These are phyloP conservation scores for Hibiscus syriacus DNA, from an alignment of 345 rosid genomes.

Conservation along the genomic window DNA sequence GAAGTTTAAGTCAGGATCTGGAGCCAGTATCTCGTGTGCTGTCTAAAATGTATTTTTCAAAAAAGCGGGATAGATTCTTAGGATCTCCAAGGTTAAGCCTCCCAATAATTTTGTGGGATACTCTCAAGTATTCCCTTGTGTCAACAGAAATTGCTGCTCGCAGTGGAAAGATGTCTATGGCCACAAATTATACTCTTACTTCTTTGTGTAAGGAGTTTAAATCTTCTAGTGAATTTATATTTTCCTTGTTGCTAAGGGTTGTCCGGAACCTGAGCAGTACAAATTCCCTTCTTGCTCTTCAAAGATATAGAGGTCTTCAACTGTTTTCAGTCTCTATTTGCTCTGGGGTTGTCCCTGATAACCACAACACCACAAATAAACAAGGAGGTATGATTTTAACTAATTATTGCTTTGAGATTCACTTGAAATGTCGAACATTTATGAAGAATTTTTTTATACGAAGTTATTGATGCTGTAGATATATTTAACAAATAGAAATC, in stretches of 20 bases:
- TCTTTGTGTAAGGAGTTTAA: slow-evolving; percentile 60
- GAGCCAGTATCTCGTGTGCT: slow-evolving; percentile 44
- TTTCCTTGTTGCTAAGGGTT: slow-evolving; percentile 62
- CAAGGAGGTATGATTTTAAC: slow-evolving; percentile 35
- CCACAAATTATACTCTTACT: slow-evolving; percentile 38
- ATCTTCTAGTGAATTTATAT: slow-evolving; percentile 58
- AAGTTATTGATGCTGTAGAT: background rate
- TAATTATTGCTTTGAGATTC: background rate
- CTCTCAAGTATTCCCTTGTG: slow-evolving; percentile 70
- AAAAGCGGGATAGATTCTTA: slow-evolving; percentile 28
- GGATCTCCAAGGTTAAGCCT: slow-evolving; percentile 40
- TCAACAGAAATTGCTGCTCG: slow-evolving; percentile 80
- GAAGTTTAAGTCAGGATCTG: slow-evolving; percentile 37
- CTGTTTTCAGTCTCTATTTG: slow-evolving; percentile 71
- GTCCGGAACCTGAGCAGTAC: slow-evolving; percentile 47
- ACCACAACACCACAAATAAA: slow-evolving; percentile 23
- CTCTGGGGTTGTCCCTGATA: slow-evolving; percentile 42
- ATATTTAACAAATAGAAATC: background rate
- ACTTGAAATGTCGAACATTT: background rate
- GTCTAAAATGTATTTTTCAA: slow-evolving; percentile 47
- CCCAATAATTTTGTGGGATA: slow-evolving; percentile 80
- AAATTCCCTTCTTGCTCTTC: slow-evolving; percentile 61
- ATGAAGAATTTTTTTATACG: background rate
- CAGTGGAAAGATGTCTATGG: slow-evolving; percentile 39
- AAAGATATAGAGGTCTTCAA: slow-evolving; percentile 76